Evolutionary conservation across 768 basidiomycete genomes (phyloP), one percentile per base, ranked within the genome.

Genomic region (Russula griseocarnosa): DNA sequence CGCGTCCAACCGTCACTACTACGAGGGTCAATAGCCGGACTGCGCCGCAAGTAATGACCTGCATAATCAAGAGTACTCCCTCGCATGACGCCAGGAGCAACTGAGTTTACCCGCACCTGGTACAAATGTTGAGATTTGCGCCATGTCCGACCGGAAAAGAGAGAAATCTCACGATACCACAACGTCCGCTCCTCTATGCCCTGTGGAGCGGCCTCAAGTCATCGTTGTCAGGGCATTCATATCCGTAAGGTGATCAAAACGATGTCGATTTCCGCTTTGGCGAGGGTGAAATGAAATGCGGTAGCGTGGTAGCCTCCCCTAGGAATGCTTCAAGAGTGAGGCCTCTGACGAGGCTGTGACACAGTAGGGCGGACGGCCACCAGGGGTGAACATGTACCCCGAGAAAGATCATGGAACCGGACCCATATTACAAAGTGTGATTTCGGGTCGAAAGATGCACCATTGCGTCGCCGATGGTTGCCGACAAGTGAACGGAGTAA

Each of bases 81-180:
- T 28, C 38, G 38, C 55, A 55, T 28, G 55, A n/a, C 4, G 55
- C 55, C 36, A 55, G 22, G 38, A 40, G 55, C 38, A 55, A 10
- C 13, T 16, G 55, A 18, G 55, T 28, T 18, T 24, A 38, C 9
- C 24, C 24, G 38, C 26, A 40, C 38, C 14, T 3, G 38, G 28
- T 42, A 24, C 3, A 14, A 9, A 24, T 8, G 24, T 55, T 20
- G 36, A 36, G 24, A 10, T 40, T 55, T 40, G 38, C 36, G 10
- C 5, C 14, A 38, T 55, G 24, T 9, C 40, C 38, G 3, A 55
- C 24, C 22, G 5, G 38, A 18, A 40, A 40, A 40, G 16, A 55
- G 38, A 38, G 8, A 30, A 55, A 55, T 36, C 26, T 22, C 16
- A 28, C 55, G 22, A 40, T 24, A 7, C 40, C 36, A 28, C 24